Evolutionary conservation across 2,329 filamentous ascomycete species (phyloP), one percentile per base, ranked within the genome.

Genomic region (Coniochaeta hoffmannii): DNA sequence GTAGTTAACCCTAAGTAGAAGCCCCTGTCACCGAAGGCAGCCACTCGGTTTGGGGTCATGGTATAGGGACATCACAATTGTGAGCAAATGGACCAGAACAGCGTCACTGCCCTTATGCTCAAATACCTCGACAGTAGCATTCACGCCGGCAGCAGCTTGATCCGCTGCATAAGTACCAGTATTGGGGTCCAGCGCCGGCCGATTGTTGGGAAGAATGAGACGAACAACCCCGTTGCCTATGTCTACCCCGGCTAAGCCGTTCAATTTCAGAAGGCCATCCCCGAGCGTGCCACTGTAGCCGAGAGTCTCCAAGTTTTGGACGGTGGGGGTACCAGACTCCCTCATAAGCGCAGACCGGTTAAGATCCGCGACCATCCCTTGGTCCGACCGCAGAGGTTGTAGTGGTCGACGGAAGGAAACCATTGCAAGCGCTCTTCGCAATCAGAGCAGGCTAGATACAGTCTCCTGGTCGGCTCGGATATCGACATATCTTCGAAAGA

Each of bases 401-500:
- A 24, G 0, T 55, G 54, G 4, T 34, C 56, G 26, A 24, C 46
- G 3, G 46, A n/a, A 31, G 67, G 66, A 50, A 63, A 53, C 65
- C 65, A 68, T 15, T 57, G 56, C n/a, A 15, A 30, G 15, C 65
- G 57, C 0, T 52, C 49, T 7, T 56, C 31, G 2, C 61, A 28
- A 9, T 66, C 63, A 1, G 65, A 65, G 57, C 66, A 69, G 9
- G 65, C 65, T 6, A 69, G 62, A 53, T 67, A 69, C 10, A 69
- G 57, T 44, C 64, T 60, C 12, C 66, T 59, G n/a, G 63, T 66
- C 19, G 57, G 30, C 53, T 67, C 64, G 14, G 63, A 67, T 1
- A 68, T 53, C 65, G 64, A 68, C 65, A 69, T 66, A 41, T 69
- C 67, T 59, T 69, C 66, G 59, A 66, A 69, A 3, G 62, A 62